These are phyloP conservation scores for Coniosporium tulheliwenetii DNA, from an alignment of 2,329 filamentous ascomycete genomes.

Conservation along the genomic window DNA sequence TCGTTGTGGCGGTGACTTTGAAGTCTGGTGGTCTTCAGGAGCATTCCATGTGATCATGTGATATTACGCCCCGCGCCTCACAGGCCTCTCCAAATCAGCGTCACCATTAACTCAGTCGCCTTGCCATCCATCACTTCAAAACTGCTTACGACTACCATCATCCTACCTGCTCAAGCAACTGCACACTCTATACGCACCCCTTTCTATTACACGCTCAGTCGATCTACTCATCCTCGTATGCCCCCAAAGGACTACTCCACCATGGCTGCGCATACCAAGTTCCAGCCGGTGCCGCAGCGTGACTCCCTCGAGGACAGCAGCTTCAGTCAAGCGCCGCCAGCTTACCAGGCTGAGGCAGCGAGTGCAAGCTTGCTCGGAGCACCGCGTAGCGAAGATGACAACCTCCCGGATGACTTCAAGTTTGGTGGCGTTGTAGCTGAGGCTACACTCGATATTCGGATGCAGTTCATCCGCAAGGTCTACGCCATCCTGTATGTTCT, in stretches of 20 bases:
- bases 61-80: no score
- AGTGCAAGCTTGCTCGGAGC: constrained; percentile 44
- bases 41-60: no score
- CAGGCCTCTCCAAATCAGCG: no score
- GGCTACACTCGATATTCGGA: constrained; percentile 86
- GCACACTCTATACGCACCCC: no score
- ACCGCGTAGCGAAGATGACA: constrained; percentile 70
- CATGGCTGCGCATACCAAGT: constrained; percentile 69
- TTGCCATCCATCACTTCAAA: no score
- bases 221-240: background rate
- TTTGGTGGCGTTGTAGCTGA: constrained; percentile 89
- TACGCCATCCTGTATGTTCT: constrained; percentile 69
- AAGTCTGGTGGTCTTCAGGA: no score
- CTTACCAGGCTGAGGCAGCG: constrained; percentile 52
- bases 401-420: constrained; percentile 96
- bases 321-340: constrained; percentile 68
- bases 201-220: no score
- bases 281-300: constrained; percentile 66
- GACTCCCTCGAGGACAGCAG: constrained; percentile 62
- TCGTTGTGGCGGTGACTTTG: no score
- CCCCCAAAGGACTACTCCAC: background rate
- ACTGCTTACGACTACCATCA: no score
- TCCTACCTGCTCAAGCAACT: no score
- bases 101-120: no score
- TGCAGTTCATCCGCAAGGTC: constrained; percentile 94